These are phyloP conservation scores for Turnera subulata DNA, from an alignment of 345 rosid genomes.

Conservation along the genomic window DNA sequence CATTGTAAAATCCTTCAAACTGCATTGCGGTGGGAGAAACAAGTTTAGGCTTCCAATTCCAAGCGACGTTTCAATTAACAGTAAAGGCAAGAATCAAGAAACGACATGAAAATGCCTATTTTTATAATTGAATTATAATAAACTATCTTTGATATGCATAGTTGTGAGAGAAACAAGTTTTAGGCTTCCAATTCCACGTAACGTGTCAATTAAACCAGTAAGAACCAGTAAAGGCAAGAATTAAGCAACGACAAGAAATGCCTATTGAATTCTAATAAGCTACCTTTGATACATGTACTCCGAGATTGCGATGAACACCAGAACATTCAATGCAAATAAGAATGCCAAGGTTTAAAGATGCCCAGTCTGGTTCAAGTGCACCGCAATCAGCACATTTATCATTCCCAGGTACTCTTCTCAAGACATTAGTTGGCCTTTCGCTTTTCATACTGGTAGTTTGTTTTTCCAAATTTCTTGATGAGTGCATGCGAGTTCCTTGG, in stretches of 20 bases:
- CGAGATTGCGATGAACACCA: constrained; percentile 80
- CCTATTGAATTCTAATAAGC: constrained; percentile 3
- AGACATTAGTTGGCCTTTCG: constrained; percentile 59
- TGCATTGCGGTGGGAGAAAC: background rate
- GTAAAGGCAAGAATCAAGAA: too few relatives aligned
- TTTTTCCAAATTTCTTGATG: constrained; percentile 43
- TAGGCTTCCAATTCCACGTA: background rate
- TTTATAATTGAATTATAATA: background rate
- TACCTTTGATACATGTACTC: constrained; percentile 81
- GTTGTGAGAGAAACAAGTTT: background rate
- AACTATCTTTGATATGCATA: constrained; percentile 52
- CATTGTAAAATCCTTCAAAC: background rate
- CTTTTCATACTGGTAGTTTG: constrained; percentile 31
- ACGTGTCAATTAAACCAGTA: too few relatives aligned
- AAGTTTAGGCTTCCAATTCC: background rate
- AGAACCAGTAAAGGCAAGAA: background rate
- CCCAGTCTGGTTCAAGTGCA: constrained; percentile 84
- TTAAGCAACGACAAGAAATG: background rate
- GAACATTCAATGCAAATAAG: constrained; percentile 81
- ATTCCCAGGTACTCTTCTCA: constrained; percentile 61
- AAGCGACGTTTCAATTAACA: background rate
- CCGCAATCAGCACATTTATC: constrained; percentile 77
- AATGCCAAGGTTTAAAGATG: constrained; percentile 71
- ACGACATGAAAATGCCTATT: background rate
- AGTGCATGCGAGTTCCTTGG: constrained; percentile 35